These are phyloP conservation scores for Magnolia kwangsiensis DNA, from an alignment of 164 flowering plant genomes.

Conservation along the genomic window DNA sequence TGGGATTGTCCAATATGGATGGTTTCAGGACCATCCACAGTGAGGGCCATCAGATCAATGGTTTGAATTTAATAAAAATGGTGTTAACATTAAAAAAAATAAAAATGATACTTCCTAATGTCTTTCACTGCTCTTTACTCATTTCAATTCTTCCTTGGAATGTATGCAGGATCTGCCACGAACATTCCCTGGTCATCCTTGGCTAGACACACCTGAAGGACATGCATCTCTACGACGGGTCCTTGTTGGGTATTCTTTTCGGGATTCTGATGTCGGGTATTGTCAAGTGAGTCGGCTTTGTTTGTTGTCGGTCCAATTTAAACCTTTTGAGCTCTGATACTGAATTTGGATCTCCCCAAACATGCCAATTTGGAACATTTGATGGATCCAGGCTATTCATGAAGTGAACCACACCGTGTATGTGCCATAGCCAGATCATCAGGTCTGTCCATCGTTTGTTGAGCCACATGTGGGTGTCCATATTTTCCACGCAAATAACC, in stretches of 20 bases:
- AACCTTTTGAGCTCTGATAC: not conserved
- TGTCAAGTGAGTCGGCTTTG: slow-evolving; percentile 61
- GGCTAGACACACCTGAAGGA: slow-evolving; percentile 94
- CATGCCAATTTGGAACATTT: not conserved
- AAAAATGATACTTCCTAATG: not conserved
- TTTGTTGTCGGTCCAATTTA: not conserved
- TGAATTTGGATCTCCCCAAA: not conserved
- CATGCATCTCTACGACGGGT: slow-evolving; percentile 92
- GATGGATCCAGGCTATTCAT: not conserved
- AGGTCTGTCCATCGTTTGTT: not conserved
- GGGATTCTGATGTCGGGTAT: slow-evolving; percentile 97
- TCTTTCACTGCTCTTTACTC: not conserved
- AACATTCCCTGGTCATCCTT: slow-evolving; percentile 97
- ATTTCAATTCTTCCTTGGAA: slow-evolving; percentile 2
- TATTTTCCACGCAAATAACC: not conserved
- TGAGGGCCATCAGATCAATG: too few species aligned
- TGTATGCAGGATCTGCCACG: slow-evolving; percentile 78
- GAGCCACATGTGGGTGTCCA: not conserved
- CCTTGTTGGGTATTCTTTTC: slow-evolving; percentile 90
- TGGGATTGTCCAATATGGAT: too few species aligned
- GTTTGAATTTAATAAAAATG: too few species aligned
- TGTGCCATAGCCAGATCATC: not conserved
- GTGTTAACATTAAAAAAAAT: too few species aligned
- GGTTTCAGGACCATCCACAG: too few species aligned
- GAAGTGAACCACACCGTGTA: not conserved